These are phyloP conservation scores for Thalia dealbata DNA, from an alignment of 176 grass and related monocot species.

Conservation along the genomic window DNA sequence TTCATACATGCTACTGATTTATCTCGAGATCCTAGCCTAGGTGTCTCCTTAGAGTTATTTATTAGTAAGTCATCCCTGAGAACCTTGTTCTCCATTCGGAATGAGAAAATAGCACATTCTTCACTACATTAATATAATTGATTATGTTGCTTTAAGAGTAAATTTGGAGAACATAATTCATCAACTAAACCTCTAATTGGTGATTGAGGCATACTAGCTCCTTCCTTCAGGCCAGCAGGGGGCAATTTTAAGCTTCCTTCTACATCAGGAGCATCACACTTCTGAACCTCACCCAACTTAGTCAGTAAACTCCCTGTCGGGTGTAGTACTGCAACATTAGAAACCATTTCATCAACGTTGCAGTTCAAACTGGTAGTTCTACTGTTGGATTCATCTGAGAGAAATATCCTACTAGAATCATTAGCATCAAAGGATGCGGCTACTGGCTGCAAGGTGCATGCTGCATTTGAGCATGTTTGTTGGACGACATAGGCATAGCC, in stretches of 20 bases:
- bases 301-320: neutral
- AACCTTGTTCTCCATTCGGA: slow-evolving; percentile 1
- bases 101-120: slow-evolving; percentile 23
- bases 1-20: neutral
- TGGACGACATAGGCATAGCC: neutral
- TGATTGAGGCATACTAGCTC: no score
- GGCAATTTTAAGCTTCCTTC: slow-evolving; percentile 16
- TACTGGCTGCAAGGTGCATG: neutral
- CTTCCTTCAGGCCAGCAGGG: neutral
- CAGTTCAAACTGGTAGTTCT: neutral
- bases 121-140: slow-evolving; percentile 24
- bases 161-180: no score
- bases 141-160: neutral
- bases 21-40: neutral
- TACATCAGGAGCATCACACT: neutral
- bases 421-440: neutral
- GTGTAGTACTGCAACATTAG: neutral
- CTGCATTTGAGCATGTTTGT: neutral
- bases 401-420: neutral
- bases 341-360: neutral
- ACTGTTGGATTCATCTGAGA: neutral
- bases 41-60: neutral
- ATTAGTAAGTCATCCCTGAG: slow-evolving; percentile 1
- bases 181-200: no score
- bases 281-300: neutral